A percentile compares a stretch with the other conserved stretches of the same genome.
Evolutionary conservation across 2,329 filamentous ascomycete species (phyloP).

Genomic region (Fusarium xylarioides): DNA sequence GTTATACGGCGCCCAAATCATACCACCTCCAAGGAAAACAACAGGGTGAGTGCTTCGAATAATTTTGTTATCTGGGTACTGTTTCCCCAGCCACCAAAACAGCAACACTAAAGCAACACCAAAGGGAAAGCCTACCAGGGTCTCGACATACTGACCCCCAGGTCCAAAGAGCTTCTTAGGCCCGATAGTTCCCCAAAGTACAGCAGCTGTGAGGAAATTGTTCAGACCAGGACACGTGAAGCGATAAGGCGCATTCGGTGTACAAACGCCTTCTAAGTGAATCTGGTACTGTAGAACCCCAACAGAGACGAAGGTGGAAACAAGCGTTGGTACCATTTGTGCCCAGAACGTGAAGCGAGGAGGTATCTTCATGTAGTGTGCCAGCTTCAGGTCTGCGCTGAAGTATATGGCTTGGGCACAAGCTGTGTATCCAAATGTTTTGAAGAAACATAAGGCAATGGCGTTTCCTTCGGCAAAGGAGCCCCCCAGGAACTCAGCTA

Average conservation of each 20-base stretch:
- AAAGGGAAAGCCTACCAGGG: conserved; percentile 51
- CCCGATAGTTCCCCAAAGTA: conserved; percentile 54
- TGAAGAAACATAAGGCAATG: conserved; percentile 59
- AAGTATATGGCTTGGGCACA: conserved; percentile 50
- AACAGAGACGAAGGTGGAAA: conserved; percentile 47
- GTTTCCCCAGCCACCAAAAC: conserved; percentile 49
- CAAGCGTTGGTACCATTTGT: conserved; percentile 48
- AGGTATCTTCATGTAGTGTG: conserved; percentile 57
- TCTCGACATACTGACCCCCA: conserved; percentile 48
- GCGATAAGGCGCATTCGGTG: conserved; percentile 46
- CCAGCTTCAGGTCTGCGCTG: conserved; percentile 48
- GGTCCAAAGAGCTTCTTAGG: conserved; percentile 50
- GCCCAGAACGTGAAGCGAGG: conserved; percentile 49
- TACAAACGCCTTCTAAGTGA: conserved; percentile 51
- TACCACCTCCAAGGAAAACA: conserved; percentile 51
- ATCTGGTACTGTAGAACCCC: conserved; percentile 52
- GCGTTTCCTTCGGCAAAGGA: conserved; percentile 54
- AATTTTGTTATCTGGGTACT: conserved; percentile 44
- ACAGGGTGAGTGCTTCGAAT: conserved; percentile 55
- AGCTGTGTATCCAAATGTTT: conserved; percentile 51
- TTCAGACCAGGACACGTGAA: conserved; percentile 52
- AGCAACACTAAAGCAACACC: conserved; percentile 49
- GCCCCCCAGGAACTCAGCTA: conserved; percentile 60
- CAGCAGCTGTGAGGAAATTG: conserved; percentile 52
- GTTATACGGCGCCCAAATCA: conserved; percentile 57